Conservation (phyloP, 164 flowering plant species). For the Vitis riparia region DNA sequence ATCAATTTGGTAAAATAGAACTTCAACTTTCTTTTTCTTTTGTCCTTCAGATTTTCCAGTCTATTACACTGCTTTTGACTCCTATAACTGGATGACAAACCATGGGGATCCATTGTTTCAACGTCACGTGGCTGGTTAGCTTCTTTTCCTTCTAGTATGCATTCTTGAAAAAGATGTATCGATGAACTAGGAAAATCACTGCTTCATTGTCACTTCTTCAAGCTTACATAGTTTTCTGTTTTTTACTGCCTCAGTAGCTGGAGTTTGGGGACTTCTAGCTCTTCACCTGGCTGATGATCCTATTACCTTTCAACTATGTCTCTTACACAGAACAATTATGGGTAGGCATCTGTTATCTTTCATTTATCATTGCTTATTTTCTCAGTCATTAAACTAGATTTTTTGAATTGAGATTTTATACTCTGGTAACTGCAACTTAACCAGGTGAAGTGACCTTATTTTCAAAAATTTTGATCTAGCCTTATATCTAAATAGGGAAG, state of each 20-base stretch:
- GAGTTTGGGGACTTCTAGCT: slow-evolving; percentile 91
- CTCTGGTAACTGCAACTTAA: too few species aligned
- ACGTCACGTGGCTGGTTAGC: slow-evolving; percentile 85
- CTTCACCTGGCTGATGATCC: slow-evolving; percentile 83
- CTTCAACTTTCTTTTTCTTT: not conserved
- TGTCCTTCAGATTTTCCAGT: slow-evolving; percentile 79
- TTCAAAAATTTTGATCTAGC: too few species aligned
- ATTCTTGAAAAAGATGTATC: not conserved
- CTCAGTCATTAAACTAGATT: not conserved
- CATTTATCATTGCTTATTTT: not conserved
- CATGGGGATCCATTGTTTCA: slow-evolving; percentile 84
- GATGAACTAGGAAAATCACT: not conserved
- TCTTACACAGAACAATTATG: slow-evolving; percentile 67
- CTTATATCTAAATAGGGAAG: too few species aligned
- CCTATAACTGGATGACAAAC: slow-evolving; percentile 76
- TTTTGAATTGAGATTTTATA: not conserved
- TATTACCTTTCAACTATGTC: slow-evolving; percentile 70
- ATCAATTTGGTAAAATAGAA: not conserved
- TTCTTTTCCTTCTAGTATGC: slow-evolving; percentile 3
- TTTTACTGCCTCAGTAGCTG: slow-evolving; percentile 52
- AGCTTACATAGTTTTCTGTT: not conserved
- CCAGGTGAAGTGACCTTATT: too few species aligned
- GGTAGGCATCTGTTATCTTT: slow-evolving; percentile 35
- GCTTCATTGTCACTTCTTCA: not conserved
- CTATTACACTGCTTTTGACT: slow-evolving; percentile 91